These are phyloP conservation scores for Corymbia maculata DNA, from an alignment of 345 rosid genomes.

Conservation along the genomic window DNA sequence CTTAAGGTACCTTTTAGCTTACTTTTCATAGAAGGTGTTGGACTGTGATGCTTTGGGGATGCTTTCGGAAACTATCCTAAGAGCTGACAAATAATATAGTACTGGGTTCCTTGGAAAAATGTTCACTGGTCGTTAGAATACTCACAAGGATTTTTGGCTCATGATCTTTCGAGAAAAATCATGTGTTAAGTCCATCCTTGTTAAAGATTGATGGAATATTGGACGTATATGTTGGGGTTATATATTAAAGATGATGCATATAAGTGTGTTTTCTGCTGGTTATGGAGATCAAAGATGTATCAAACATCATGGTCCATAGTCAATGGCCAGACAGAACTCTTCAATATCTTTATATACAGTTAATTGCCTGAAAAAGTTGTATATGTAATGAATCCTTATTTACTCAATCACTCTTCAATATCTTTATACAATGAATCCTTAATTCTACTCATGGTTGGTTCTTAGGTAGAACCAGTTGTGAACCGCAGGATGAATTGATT, in stretches of 20 bases:
- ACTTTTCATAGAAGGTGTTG: not conserved
- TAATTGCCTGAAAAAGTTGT: no score
- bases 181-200: not conserved
- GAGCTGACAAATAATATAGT: not conserved
- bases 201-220: not conserved
- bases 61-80: not conserved
- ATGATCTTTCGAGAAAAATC: not conserved
- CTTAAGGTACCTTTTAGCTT: not conserved
- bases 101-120: not conserved
- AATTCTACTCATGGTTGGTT: not conserved
- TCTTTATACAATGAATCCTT: not conserved
- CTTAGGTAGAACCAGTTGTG: not conserved
- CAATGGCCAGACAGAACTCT: not conserved
- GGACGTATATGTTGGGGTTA: not conserved
- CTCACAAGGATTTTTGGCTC: not conserved
- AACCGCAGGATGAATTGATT: not conserved
- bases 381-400: no score
- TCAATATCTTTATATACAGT: not conserved
- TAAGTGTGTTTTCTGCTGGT: not conserved
- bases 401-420: not conserved
- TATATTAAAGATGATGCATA: not conserved
- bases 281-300: not conserved
- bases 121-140: not conserved
- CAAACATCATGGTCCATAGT: not conserved
- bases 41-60: not conserved